A percentile compares a stretch with the other conserved stretches of the same genome.
Conservation (phyloP, 371 early-diverging fungal species). For the Mortierella sp. region DNA sequence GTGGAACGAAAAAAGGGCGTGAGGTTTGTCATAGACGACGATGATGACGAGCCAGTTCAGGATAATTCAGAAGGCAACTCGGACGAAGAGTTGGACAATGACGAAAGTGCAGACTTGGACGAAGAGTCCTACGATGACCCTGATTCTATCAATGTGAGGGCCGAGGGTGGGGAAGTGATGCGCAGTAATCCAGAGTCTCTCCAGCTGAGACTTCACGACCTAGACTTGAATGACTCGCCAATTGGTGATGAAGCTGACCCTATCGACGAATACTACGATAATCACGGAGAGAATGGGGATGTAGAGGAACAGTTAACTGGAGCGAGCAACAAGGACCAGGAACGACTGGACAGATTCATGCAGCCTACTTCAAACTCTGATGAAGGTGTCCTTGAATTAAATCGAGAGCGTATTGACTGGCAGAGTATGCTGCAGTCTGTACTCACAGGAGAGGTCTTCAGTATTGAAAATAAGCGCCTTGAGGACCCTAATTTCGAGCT, state of each 20-base stretch:
- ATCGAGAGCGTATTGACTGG: slow-evolving; percentile 84
- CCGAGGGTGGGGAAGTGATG: slow-evolving; percentile 27
- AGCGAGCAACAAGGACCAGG: slow-evolving; percentile 47
- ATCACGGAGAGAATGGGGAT: slow-evolving; percentile 28
- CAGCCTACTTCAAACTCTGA: slow-evolving; percentile 45
- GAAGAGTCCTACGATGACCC: slow-evolving; percentile 33
- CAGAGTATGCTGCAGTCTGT: slow-evolving; percentile 90
- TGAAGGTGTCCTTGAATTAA: slow-evolving; percentile 61
- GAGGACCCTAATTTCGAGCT: slow-evolving; percentile 66
- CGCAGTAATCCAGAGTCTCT: slow-evolving; percentile 11
- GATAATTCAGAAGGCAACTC: slow-evolving; percentile 23
- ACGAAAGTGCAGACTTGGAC: slow-evolving; percentile 13
- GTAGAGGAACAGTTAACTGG: not conserved
- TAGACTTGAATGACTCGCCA: slow-evolving; percentile 23
- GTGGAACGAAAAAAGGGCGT: slow-evolving; percentile 41
- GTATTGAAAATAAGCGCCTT: slow-evolving; percentile 83
- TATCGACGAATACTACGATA: slow-evolving; percentile 37
- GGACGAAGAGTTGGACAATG: slow-evolving; percentile 28
- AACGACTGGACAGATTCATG: slow-evolving; percentile 47
- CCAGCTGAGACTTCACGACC: slow-evolving; percentile 19
- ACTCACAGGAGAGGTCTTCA: slow-evolving; percentile 87
- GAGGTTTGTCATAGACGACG: slow-evolving; percentile 34
- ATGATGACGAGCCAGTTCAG: slow-evolving; percentile 22
- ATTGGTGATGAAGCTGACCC: slow-evolving; percentile 21
- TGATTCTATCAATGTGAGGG: slow-evolving; percentile 1